Percentiles rank a stretch among this genome's conserved stretches.
Evolutionary conservation across 805 yeast species (phyloP).

Genomic region (Suhomyces kilbournensis): DNA sequence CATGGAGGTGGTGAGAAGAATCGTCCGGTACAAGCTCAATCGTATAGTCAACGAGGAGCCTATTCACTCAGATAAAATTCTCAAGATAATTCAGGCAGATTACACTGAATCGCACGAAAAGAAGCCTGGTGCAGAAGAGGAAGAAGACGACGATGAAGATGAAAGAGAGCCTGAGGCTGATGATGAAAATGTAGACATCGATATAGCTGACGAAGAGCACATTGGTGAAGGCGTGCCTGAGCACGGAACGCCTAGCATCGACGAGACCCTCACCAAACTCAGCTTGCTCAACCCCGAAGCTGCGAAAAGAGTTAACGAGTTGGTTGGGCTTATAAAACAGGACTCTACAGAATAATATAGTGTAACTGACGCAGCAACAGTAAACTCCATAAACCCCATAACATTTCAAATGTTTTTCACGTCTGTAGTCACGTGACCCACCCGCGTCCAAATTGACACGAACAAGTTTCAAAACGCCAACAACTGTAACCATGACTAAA

Average conservation of each 20-base stretch:
- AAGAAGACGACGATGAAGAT: constrained; percentile 17
- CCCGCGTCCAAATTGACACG: constrained; percentile 6
- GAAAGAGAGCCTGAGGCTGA: constrained; percentile 23
- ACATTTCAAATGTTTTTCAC: too few relatives aligned
- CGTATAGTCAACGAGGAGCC: constrained; percentile 53
- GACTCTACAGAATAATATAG: constrained; percentile 13
- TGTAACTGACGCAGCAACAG: too few relatives aligned
- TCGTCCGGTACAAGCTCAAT: constrained; percentile 69
- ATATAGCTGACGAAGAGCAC: constrained; percentile 8
- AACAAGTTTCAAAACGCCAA: neutral
- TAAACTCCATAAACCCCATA: too few relatives aligned
- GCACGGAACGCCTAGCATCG: constrained; percentile 10
- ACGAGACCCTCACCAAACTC: constrained; percentile 33
- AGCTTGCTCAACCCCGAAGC: constrained; percentile 35
- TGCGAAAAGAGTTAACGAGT: constrained; percentile 24
- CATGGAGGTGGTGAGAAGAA: constrained; percentile 60
- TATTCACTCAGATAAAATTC: constrained; percentile 40
- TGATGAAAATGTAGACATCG: constrained; percentile 18
- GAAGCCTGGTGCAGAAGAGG: constrained; percentile 17
- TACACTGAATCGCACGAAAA: constrained; percentile 25
- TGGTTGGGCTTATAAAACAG: constrained; percentile 41
- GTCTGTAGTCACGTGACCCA: too few relatives aligned
- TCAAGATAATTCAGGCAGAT: constrained; percentile 42
- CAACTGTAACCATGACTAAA: constrained; percentile 50
- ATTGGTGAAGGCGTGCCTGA: constrained; percentile 6